phyloP scores from a whole-genome alignment of 441 rosid genomes.

The Erodium texanum region DNA sequence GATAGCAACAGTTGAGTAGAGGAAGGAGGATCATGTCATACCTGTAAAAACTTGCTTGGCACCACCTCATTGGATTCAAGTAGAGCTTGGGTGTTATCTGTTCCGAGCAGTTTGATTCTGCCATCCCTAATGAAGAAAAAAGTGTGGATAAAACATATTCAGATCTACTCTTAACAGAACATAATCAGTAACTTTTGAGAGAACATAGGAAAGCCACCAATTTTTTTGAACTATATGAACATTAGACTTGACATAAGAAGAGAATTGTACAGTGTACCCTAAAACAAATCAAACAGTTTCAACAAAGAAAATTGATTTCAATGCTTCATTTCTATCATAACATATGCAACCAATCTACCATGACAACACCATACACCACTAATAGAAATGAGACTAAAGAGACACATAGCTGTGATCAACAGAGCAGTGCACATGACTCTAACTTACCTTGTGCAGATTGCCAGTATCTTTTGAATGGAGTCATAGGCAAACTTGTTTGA shows the following conservation, averaged over 20 bases:
- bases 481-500: constrained; percentile 63
- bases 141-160: background rate
- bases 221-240: background rate
- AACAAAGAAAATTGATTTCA: background rate
- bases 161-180: background rate
- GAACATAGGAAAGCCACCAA: background rate
- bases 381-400: background rate
- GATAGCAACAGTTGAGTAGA: background rate
- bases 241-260: background rate
- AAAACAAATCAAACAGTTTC: background rate
- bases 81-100: constrained; percentile 57
- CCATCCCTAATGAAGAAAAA: constrained; percentile 49
- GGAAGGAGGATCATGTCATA: constrained; percentile 18
- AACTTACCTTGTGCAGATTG: constrained; percentile 60
- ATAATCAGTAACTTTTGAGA: background rate
- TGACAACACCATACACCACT: background rate
- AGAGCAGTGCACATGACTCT: background rate
- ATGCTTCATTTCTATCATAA: background rate
- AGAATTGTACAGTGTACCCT: background rate
- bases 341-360: background rate
- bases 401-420: background rate
- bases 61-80: constrained; percentile 58
- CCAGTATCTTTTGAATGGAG: constrained; percentile 58
- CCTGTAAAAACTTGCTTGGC: constrained; percentile 72
- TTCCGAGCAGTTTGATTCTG: constrained; percentile 70